Conservation (phyloP, 1,284 basidiomycete species). For the Schizophyllum commune region DNA sequence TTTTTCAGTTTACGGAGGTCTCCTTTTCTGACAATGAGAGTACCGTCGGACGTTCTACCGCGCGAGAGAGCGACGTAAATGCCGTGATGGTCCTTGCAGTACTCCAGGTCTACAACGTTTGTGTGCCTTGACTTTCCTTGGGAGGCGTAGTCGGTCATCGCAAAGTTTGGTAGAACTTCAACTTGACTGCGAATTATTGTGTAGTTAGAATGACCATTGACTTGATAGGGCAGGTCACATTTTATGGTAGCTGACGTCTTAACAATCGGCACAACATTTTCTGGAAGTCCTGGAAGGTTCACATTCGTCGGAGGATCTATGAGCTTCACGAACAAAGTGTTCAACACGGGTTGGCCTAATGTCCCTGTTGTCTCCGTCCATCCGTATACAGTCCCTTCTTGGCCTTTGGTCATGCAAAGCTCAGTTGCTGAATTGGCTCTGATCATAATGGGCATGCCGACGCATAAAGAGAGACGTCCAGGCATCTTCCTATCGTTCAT, state of each 20-base stretch:
- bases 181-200: not conserved
- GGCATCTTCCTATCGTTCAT: conserved; percentile 9
- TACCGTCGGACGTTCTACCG: not conserved
- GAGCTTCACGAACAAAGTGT: conserved; percentile 30
- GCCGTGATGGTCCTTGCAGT: not conserved
- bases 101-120: not conserved
- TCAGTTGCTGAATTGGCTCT: conserved; percentile 29
- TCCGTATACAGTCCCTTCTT: conserved; percentile 25
- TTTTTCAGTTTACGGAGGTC: not conserved
- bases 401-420: conserved; percentile 32
- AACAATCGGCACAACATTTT: conserved; percentile 30
- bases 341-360: conserved; percentile 15
- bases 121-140: not conserved
- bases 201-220: not conserved
- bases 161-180: not conserved
- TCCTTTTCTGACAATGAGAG: not conserved
- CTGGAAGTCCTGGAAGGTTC: conserved; percentile 23
- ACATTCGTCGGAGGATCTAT: conserved; percentile 20
- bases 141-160: not conserved
- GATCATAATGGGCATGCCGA: conserved; percentile 33
- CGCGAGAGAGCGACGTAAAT: not conserved
- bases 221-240: conserved; percentile 20
- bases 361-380: conserved; percentile 19
- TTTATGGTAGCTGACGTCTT: conserved; percentile 10
- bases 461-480: conserved; percentile 25